Evolutionary conservation across 129 eudicot genomes (phyloP).

Genomic region (Ambrosia artemisiifolia): DNA sequence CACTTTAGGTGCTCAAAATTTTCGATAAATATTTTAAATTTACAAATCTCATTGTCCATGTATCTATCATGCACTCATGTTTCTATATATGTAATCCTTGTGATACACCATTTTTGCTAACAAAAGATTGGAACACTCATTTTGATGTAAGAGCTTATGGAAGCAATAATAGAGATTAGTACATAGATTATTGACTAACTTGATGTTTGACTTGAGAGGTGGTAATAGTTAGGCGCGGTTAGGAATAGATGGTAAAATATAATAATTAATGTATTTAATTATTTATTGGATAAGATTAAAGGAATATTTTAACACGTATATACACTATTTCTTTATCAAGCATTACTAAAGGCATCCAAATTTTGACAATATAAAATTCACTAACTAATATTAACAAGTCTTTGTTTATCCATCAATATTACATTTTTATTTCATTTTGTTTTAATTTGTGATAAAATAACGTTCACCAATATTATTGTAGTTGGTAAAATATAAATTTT

Average conservation of each 20-base stretch:
- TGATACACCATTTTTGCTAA: neutral
- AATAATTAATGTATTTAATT: constrained; percentile 3
- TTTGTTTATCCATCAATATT: constrained; percentile 1
- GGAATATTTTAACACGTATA: constrained; percentile 30
- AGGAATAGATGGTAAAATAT: constrained; percentile 17
- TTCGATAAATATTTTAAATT: neutral
- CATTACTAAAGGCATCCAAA: constrained; percentile 7
- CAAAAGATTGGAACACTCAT: neutral
- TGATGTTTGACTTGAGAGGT: neutral
- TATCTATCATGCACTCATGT: neutral
- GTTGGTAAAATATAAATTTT: too few species aligned
- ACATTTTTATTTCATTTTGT: neutral
- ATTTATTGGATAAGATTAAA: constrained; percentile 20
- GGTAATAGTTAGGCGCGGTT: constrained; percentile 26
- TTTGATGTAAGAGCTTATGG: constrained; percentile 25
- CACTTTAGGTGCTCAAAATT: too few species aligned
- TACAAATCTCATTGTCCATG: neutral
- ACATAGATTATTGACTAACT: constrained; percentile 12
- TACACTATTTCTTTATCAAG: constrained; percentile 20
- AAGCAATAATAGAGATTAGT: constrained; percentile 13
- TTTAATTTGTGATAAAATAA: neutral
- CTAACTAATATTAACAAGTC: constrained; percentile 9
- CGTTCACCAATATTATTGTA: neutral
- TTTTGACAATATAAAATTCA: constrained; percentile 14
- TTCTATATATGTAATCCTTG: neutral